Evolutionary conservation across 805 yeast species (phyloP).

Genomic region (Candida ascalaphidarum): DNA sequence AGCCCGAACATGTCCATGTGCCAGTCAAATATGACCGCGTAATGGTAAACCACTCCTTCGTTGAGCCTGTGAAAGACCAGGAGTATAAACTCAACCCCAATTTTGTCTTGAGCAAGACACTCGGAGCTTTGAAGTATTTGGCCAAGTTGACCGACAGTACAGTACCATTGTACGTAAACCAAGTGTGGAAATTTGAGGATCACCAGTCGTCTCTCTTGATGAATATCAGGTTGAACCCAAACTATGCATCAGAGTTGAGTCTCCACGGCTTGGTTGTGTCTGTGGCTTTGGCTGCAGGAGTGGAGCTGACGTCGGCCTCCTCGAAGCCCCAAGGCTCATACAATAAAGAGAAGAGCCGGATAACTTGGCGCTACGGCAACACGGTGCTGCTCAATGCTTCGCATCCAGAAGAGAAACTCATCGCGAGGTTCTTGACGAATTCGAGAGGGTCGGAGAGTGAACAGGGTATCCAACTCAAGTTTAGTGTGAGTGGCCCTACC

Average conservation of each 20-base stretch:
- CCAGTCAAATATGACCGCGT: slow-evolving; percentile 43
- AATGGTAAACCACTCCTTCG: slow-evolving; percentile 30
- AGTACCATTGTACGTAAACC: slow-evolving; percentile 66
- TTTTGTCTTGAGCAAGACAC: slow-evolving; percentile 51
- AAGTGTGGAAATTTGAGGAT: slow-evolving; percentile 85
- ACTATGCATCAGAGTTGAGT: slow-evolving; percentile 28
- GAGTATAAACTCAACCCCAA: slow-evolving; percentile 38
- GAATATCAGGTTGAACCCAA: slow-evolving; percentile 50
- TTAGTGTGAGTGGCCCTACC: slow-evolving; percentile 40
- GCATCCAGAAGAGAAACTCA: slow-evolving; percentile 42
- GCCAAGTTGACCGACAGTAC: slow-evolving; percentile 31
- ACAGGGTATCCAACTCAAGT: slow-evolving; percentile 66
- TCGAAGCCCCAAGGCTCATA: slow-evolving; percentile 91
- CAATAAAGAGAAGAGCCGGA: slow-evolving; percentile 75
- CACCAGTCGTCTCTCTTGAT: slow-evolving; percentile 82
- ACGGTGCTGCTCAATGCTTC: slow-evolving; percentile 38
- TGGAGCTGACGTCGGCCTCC: slow-evolving; percentile 63
- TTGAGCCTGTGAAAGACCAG: slow-evolving; percentile 17
- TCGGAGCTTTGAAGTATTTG: slow-evolving; percentile 78
- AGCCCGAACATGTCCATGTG: slow-evolving; percentile 27
- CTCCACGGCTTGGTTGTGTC: slow-evolving; percentile 56
- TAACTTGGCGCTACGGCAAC: slow-evolving; percentile 67
- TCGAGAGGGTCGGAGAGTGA: slow-evolving; percentile 64
- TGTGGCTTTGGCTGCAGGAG: slow-evolving; percentile 50
- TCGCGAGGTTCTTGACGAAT: slow-evolving; percentile 80